Evolutionary conservation across 1,284 basidiomycete genomes (phyloP).

Genomic region (Cryptococcus sp.): DNA sequence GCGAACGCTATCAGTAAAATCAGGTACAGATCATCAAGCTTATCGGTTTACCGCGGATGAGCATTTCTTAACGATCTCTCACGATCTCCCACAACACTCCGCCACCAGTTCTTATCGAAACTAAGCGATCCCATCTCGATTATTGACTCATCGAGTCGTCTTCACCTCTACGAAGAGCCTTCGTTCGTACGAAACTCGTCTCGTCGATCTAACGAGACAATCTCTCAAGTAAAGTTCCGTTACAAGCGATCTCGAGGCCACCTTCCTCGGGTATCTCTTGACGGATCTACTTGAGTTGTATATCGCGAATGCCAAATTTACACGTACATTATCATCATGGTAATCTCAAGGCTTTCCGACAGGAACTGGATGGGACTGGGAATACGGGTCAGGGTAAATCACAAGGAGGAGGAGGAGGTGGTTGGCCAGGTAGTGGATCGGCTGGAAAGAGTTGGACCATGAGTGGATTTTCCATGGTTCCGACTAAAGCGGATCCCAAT

Average conservation of each 20-base stretch:
- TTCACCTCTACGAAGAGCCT: no score
- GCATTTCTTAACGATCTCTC: no score
- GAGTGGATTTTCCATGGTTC: slow-evolving; percentile 50
- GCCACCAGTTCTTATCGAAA: no score
- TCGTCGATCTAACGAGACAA: neutral
- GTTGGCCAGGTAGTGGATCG: slow-evolving; percentile 32
- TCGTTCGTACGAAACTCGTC: neutral
- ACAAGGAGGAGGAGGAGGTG: slow-evolving; percentile 37
- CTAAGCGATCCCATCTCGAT: no score
- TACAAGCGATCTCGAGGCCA: slow-evolving; percentile 20
- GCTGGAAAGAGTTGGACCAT: slow-evolving; percentile 64
- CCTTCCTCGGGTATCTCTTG: slow-evolving; percentile 23
- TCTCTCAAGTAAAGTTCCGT: no score
- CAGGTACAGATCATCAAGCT: no score
- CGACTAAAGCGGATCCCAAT: slow-evolving; percentile 42
- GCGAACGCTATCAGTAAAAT: no score
- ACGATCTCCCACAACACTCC: no score
- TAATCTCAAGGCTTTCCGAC: slow-evolving; percentile 75
- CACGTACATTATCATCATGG: slow-evolving; percentile 73
- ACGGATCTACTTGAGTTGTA: neutral
- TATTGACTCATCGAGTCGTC: no score
- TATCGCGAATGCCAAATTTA: slow-evolving; percentile 52
- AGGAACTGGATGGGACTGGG: slow-evolving; percentile 59
- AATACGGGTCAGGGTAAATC: neutral
- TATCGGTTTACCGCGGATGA: no score